Base-by-base conservation (phyloP, 306 rosid genomes). In the Pyrus communis region DNA sequence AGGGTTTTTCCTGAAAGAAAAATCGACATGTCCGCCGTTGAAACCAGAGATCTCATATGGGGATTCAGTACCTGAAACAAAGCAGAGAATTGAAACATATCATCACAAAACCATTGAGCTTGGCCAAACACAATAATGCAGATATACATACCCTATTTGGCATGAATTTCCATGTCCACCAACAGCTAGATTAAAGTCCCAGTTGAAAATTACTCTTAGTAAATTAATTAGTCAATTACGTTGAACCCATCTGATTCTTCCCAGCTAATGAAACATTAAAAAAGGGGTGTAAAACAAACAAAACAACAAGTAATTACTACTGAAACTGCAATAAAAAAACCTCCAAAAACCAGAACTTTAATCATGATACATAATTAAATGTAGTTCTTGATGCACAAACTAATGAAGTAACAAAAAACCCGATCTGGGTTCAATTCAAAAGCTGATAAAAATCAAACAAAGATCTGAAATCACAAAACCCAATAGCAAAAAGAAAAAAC, bases 61-160 rank as follows among this genome's bases (percentile, higher is more conserved):
- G n/a, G 66, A 67, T 63, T 61, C 77, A 19, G 80, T 9, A 57
- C 77, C 89, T 80, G 82, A 75, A 80, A 67, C 59, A 67, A 70
- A 2, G 18, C 55, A 55, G 55, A 5, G 55, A 14, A 43, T 14
- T 2, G 25, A 42, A 18, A 40, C 22, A 25, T 69, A 4, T 69
- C 75, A 77, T 30, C 23, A 77, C 4, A 77, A 58, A 17, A 38
- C 66, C 65, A 28, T 67, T 18, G 25, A 66, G 27, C 73, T 31
- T 35, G 67, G 11, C n/a, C 55, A 38, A 35, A 14, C 74, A 33
- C 40, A 35, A 23, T 11, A 12, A 25, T 17, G 27, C 5, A 62
- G 21, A 66, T 8, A 4, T 31, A 33, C 35, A 62, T 27, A 28
- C 22, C 45, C 69, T 64, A 15, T 14, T 49, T 49, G 18, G 21